Evolutionary conservation across 2,329 filamentous ascomycete species (phyloP).

Genomic region (Penicillium sclerotigenum): DNA sequence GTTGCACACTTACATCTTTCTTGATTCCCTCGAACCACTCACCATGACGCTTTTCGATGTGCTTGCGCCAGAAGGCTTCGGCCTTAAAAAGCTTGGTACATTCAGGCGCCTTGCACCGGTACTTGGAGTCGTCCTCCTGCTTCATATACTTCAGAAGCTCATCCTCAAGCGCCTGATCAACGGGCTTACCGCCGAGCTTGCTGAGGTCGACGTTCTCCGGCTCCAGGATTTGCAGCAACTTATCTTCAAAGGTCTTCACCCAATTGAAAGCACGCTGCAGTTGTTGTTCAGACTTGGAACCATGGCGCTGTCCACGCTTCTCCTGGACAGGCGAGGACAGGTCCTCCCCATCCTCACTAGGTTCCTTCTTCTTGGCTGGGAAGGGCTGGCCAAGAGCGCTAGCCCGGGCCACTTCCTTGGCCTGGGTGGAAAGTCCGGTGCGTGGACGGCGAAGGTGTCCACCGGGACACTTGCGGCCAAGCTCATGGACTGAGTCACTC

Average conservation of each 20-base stretch:
- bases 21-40: conserved; percentile 81
- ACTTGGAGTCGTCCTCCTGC: conserved; percentile 97
- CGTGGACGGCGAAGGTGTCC: conserved; percentile 93
- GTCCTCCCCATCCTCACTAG: conserved; percentile 61
- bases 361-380: conserved; percentile 73
- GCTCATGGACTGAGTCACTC: conserved; percentile 92
- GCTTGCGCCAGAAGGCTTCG: conserved; percentile 95
- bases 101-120: conserved; percentile 91
- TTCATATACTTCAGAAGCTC: conserved; percentile 86
- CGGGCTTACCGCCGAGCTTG: conserved; percentile 83
- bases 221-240: conserved; percentile 87
- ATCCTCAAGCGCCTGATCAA: conserved; percentile 82
- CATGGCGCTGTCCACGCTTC: conserved; percentile 67
- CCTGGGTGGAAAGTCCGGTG: conserved; percentile 75
- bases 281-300: conserved; percentile 81
- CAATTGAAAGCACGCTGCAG: conserved; percentile 94
- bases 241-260: conserved; percentile 98
- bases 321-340: conserved; percentile 65
- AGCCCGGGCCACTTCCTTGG: conserved; percentile 79
- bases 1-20: conserved; percentile 67
- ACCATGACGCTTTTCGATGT: conserved; percentile 89
- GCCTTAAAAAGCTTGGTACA: conserved; percentile 98
- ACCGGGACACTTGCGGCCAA: conserved; percentile 92
- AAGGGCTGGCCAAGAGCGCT: conserved; percentile 80
- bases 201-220: conserved; percentile 81